Evolutionary conservation across 2,329 filamentous ascomycete genomes (phyloP).

Genomic region (Neurospora crassa): DNA sequence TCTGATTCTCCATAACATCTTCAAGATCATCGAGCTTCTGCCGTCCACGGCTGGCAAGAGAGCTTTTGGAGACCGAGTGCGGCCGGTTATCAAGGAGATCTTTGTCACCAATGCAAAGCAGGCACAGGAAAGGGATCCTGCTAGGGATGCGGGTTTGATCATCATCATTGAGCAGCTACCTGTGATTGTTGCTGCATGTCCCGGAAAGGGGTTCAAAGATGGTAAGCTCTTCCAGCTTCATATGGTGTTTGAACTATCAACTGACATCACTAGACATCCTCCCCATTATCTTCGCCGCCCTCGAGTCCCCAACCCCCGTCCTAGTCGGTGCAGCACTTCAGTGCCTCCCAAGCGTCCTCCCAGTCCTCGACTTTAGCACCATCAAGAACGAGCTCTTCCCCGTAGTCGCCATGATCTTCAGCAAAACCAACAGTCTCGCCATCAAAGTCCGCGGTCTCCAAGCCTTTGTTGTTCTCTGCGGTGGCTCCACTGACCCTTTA

Average conservation of each 20-base stretch:
- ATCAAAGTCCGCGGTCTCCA: slow-evolving; percentile 92
- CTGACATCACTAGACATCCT: slow-evolving; percentile 56
- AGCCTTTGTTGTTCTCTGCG: slow-evolving; percentile 82
- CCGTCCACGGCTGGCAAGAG: slow-evolving; percentile 57
- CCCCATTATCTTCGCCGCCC: slow-evolving; percentile 71
- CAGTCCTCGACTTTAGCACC: slow-evolving; percentile 87
- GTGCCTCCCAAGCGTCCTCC: slow-evolving; percentile 69
- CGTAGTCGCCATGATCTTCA: slow-evolving; percentile 81
- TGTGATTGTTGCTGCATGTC: slow-evolving; percentile 68
- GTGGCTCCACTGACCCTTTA: slow-evolving; percentile 49
- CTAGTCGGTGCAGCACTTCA: slow-evolving; percentile 79
- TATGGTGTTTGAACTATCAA: neutral
- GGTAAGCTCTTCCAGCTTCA: slow-evolving; percentile 38
- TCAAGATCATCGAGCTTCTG: slow-evolving; percentile 75
- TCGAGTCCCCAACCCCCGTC: slow-evolving; percentile 83
- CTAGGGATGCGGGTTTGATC: slow-evolving; percentile 84
- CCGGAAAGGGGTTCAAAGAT: slow-evolving; percentile 90
- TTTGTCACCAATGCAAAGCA: slow-evolving; percentile 57
- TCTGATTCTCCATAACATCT: slow-evolving; percentile 80
- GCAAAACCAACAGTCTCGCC: slow-evolving; percentile 81
- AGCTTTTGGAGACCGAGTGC: slow-evolving; percentile 73
- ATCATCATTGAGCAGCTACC: slow-evolving; percentile 78
- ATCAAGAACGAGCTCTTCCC: slow-evolving; percentile 97
- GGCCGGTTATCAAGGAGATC: slow-evolving; percentile 75
- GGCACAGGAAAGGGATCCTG: slow-evolving; percentile 64